A percentile compares a stretch with the other conserved stretches of the same genome.
Conservation (phyloP, 1,284 basidiomycete genomes). For the Mycosarcoma maydis region DNA sequence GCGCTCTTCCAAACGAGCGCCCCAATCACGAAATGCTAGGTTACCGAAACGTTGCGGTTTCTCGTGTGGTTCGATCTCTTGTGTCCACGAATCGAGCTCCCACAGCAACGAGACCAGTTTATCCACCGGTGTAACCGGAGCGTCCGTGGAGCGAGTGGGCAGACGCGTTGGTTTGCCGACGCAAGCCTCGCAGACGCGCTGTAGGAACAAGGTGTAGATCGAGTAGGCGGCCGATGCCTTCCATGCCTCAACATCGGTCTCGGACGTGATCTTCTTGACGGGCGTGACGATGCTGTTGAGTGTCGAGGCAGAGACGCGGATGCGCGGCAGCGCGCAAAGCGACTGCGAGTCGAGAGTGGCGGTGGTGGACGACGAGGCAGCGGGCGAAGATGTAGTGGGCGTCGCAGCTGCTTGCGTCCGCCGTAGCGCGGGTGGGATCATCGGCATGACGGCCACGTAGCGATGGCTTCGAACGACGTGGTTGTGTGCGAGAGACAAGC, state of each 20-base stretch:
- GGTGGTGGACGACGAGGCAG: slow-evolving; percentile 12
- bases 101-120: slow-evolving; percentile 74
- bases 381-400: background rate
- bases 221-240: slow-evolving; percentile 54
- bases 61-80: slow-evolving; percentile 80
- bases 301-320: slow-evolving; percentile 14
- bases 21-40: slow-evolving; percentile 89
- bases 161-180: slow-evolving; percentile 53
- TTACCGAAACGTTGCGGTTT: slow-evolving; percentile 94
- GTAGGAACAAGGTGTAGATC: slow-evolving; percentile 56
- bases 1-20: slow-evolving; percentile 74
- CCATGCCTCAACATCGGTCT: slow-evolving; percentile 64
- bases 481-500: background rate
- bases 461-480: background rate
- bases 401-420: background rate
- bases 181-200: slow-evolving; percentile 62
- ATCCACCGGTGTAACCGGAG: slow-evolving; percentile 52
- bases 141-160: background rate
- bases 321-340: slow-evolving; percentile 38
- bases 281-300: slow-evolving; percentile 32
- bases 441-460: slow-evolving; percentile 13
- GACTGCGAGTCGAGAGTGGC: slow-evolving; percentile 27
- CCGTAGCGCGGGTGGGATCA: slow-evolving; percentile 29
- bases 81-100: slow-evolving; percentile 79
- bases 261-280: slow-evolving; percentile 60